Percentiles rank a stretch among this genome's conserved stretches.
Evolutionary conservation across 345 rosid genomes (phyloP).

Genomic region (Moricandia moricandioides): DNA sequence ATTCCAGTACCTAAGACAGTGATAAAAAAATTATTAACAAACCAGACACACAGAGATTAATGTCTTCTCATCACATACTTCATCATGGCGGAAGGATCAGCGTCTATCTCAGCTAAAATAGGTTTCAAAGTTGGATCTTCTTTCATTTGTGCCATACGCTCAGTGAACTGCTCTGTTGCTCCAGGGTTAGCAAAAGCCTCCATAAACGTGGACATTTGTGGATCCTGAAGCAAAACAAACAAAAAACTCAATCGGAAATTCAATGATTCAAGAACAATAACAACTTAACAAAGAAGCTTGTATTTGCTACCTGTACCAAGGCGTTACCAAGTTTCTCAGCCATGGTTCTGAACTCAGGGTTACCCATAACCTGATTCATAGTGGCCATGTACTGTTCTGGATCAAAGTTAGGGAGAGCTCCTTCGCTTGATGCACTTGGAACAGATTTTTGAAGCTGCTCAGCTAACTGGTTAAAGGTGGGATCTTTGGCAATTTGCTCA

Average conservation of each 20-base stretch:
- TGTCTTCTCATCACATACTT: conserved; percentile 42
- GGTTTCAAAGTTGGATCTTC: conserved; percentile 86
- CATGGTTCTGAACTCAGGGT: conserved; percentile 86
- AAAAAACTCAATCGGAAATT: neutral
- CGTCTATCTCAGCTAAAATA: conserved; percentile 81
- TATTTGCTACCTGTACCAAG: conserved; percentile 64
- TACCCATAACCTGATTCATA: conserved; percentile 92
- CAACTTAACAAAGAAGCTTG: no score
- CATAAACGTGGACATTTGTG: conserved; percentile 85
- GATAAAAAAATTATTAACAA: neutral
- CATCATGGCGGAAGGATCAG: conserved; percentile 90
- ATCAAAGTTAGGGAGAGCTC: conserved; percentile 66
- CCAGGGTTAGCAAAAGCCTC: conserved; percentile 75
- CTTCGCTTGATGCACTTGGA: conserved; percentile 55
- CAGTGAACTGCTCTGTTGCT: conserved; percentile 74
- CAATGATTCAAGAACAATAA: neutral
- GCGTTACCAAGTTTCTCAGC: conserved; percentile 95
- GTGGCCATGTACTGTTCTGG: conserved; percentile 69
- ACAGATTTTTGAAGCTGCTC: conserved; percentile 89
- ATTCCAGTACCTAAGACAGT: conserved; percentile 76
- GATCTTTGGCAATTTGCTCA: conserved; percentile 92
- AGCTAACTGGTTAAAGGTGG: conserved; percentile 91
- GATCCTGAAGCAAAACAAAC: conserved; percentile 50
- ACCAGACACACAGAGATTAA: neutral
- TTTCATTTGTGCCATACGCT: conserved; percentile 72